Percentiles rank a stretch among this genome's conserved stretches.
These are phyloP conservation scores for Gossypium gossypioides DNA, from an alignment of 441 rosid genomes.

Conservation along the genomic window DNA sequence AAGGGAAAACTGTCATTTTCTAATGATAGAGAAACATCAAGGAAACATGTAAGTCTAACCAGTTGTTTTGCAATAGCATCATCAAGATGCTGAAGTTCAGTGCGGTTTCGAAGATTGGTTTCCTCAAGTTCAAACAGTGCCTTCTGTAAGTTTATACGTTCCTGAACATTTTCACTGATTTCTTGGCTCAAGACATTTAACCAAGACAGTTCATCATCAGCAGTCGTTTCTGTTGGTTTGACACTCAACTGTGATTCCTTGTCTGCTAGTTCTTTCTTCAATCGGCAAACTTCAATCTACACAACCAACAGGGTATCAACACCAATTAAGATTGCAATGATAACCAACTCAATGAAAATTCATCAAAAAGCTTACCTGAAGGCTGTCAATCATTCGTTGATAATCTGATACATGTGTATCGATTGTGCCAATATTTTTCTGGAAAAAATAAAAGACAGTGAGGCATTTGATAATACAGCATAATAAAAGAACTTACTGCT, in stretches of 20 bases:
- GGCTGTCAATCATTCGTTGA: conserved; percentile 90
- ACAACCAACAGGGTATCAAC: conserved; percentile 18
- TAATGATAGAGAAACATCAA: neutral
- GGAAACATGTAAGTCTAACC: conserved; percentile 28
- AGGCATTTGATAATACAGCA: conserved; percentile 2
- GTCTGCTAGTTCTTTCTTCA: conserved; percentile 79
- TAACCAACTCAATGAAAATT: neutral
- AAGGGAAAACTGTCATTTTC: neutral
- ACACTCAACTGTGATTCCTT: conserved; percentile 68
- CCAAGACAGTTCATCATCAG: conserved; percentile 79
- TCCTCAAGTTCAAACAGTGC: conserved; percentile 91
- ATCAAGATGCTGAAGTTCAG: conserved; percentile 82
- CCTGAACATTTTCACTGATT: conserved; percentile 90
- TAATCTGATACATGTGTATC: conserved; percentile 84
- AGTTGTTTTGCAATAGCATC: conserved; percentile 74
- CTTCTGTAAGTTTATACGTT: conserved; percentile 86
- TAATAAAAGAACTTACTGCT: neutral
- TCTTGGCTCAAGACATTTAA: conserved; percentile 79
- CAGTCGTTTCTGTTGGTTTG: conserved; percentile 68
- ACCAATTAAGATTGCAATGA: conserved; percentile 11
- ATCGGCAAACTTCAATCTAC: conserved; percentile 68
- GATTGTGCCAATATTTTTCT: conserved; percentile 86
- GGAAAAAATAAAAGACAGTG: conserved; percentile 8
- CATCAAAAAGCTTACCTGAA: conserved; percentile 51
- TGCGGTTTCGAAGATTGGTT: conserved; percentile 60